Conservation (phyloP, 2,329 filamentous ascomycete genomes). For the Neofusicoccum sp. region DNA sequence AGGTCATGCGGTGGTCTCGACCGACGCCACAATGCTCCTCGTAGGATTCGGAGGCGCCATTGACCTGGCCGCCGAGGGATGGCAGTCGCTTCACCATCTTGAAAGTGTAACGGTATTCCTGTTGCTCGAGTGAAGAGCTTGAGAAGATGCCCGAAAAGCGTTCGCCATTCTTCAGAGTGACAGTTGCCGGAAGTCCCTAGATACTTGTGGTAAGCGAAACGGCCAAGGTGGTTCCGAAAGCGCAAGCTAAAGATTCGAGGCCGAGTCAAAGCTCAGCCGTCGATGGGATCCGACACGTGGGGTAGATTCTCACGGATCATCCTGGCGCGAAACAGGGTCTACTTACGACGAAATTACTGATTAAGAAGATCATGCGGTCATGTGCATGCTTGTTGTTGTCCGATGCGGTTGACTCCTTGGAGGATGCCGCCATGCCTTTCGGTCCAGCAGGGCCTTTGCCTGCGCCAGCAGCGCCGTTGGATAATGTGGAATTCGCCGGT, state of each 20-base stretch:
- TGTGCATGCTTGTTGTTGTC: conserved; percentile 54
- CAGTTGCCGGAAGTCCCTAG: conserved; percentile 58
- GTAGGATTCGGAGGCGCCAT: conserved; percentile 45
- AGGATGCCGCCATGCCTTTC: conserved; percentile 37
- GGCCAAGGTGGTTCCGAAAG: not conserved
- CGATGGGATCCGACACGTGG: too few species aligned
- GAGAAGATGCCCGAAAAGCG: conserved; percentile 64
- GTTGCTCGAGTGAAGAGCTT: conserved; percentile 55
- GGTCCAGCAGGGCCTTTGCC: conserved; percentile 44
- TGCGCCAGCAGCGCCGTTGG: conserved; percentile 54
- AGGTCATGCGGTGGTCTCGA: conserved; percentile 58
- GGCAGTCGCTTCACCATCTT: conserved; percentile 66
- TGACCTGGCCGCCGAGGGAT: conserved; percentile 45
- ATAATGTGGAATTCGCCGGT: conserved; percentile 36
- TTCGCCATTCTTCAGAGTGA: conserved; percentile 64
- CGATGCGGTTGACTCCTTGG: conserved; percentile 28
- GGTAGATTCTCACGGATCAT: not conserved
- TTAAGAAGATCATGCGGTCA: conserved; percentile 61
- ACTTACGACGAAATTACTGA: conserved; percentile 62
- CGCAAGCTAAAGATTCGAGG: not conserved
- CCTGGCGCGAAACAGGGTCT: not conserved
- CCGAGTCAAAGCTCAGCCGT: not conserved
- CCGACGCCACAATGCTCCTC: conserved; percentile 52
- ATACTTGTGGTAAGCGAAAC: not conserved
- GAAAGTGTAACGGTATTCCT: conserved; percentile 58